Percentiles rank a stretch among this genome's conserved stretches.
These are phyloP conservation scores for Sistotremastrum niveocremeum DNA, from an alignment of 768 basidiomycete species.

Conservation along the genomic window DNA sequence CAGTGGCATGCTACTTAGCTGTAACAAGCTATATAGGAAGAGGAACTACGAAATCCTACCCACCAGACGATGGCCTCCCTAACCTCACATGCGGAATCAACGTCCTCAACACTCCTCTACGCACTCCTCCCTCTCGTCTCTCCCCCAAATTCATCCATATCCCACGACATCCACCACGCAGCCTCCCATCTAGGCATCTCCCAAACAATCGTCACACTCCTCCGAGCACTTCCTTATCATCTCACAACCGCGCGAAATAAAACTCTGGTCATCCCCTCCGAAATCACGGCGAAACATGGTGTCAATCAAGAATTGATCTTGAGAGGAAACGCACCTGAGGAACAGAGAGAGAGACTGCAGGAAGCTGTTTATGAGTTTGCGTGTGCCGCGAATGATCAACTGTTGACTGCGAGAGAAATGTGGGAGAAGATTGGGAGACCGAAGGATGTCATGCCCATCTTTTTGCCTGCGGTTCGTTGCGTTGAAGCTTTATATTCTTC, in stretches of 20 bases:
- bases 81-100: conserved; percentile 64
- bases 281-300: conserved; percentile 65
- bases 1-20: background rate
- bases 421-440: conserved; percentile 39
- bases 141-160: conserved; percentile 27
- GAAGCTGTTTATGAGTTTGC: conserved; percentile 81
- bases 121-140: conserved; percentile 55
- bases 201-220: conserved; percentile 53
- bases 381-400: conserved; percentile 64
- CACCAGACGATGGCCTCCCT: conserved; percentile 57
- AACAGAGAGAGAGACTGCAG: conserved; percentile 42
- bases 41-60: conserved; percentile 48
- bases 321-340: conserved; percentile 28
- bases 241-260: conserved; percentile 39
- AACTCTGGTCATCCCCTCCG: conserved; percentile 60
- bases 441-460: conserved; percentile 49
- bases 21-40: conserved; percentile 31
- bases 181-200: conserved; percentile 73
- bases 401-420: conserved; percentile 61
- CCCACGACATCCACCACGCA: conserved; percentile 48
- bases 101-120: conserved; percentile 67
- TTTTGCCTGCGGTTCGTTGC: conserved; percentile 44
- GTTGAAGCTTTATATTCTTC: background rate
- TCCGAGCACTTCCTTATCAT: conserved; percentile 70
- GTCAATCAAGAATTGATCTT: conserved; percentile 75